phyloP scores from a whole-genome alignment of 2,329 filamentous ascomycete species.

The Trichoderma gracile region DNA sequence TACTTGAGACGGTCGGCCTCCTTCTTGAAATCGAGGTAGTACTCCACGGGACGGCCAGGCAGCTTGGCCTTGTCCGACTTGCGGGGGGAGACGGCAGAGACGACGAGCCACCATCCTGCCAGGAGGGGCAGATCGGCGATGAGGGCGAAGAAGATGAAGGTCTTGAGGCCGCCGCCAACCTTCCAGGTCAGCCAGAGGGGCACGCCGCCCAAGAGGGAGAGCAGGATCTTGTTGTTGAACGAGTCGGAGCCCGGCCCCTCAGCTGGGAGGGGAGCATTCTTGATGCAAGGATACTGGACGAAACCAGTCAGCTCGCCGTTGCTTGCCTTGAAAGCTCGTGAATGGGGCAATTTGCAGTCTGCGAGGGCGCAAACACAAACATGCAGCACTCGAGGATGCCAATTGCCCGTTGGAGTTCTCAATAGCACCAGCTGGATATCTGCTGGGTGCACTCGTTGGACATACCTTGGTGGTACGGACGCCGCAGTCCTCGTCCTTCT shows the following conservation, averaged over 20 bases:
- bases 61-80: conserved; percentile 89
- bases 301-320: conserved; percentile 13
- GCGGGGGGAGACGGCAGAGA: conserved; percentile 80
- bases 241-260: conserved; percentile 80
- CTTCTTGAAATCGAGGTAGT: conserved; percentile 84
- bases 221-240: conserved; percentile 82
- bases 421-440: too few species aligned
- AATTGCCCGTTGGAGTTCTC: background rate
- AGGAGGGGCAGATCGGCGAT: conserved; percentile 79
- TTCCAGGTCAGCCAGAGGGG: conserved; percentile 84
- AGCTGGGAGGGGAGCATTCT: conserved; percentile 90
- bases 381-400: background rate
- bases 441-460: background rate
- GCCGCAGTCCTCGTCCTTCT: conserved; percentile 62
- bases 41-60: conserved; percentile 83
- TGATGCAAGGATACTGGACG: conserved; percentile 64
- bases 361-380: background rate
- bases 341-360: background rate
- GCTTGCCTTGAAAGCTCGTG: background rate
- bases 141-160: conserved; percentile 81
- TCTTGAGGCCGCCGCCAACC: conserved; percentile 82
- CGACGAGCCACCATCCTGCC: conserved; percentile 75
- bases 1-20: conserved; percentile 64
- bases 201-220: conserved; percentile 67
- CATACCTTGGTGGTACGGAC: conserved; percentile 45